phyloP scores from a whole-genome alignment of 306 rosid genomes.

The Clitoria ternatea region DNA sequence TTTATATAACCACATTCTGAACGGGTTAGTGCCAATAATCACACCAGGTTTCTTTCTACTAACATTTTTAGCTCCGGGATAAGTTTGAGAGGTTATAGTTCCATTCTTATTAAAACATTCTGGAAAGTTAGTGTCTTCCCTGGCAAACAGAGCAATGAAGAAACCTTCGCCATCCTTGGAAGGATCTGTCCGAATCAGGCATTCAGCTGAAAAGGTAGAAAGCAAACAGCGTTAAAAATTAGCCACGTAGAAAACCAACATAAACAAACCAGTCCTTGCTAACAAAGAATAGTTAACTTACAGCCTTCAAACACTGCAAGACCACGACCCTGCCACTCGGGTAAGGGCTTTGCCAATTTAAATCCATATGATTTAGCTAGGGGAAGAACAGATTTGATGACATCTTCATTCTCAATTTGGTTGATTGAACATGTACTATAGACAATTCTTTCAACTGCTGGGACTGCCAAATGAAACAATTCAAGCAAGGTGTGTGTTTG shows the following conservation, averaged over 20 bases:
- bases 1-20: conserved; percentile 31
- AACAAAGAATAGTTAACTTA: conserved; percentile 31
- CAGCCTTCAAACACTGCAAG: conserved; percentile 63
- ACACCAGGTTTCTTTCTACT: conserved; percentile 22
- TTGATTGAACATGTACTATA: conserved; percentile 84
- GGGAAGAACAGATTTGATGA: conserved; percentile 58
- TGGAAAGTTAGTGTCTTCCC: background rate
- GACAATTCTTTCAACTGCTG: conserved; percentile 66
- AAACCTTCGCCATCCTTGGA: conserved; percentile 77
- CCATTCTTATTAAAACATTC: background rate
- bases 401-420: conserved; percentile 81
- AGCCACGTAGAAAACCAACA: background rate
- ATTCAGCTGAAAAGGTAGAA: conserved; percentile 39
- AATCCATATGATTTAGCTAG: conserved; percentile 65
- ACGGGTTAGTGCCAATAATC: conserved; percentile 23
- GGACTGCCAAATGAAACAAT: conserved; percentile 54
- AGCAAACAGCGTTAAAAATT: background rate
- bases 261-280: background rate
- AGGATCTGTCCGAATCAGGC: conserved; percentile 63
- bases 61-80: background rate
- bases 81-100: background rate
- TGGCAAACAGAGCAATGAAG: conserved; percentile 70
- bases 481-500: background rate
- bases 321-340: conserved; percentile 65
- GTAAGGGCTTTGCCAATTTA: conserved; percentile 51